phyloP scores from a whole-genome alignment of 768 basidiomycete genomes.

The Rhizopogon vulgaris region DNA sequence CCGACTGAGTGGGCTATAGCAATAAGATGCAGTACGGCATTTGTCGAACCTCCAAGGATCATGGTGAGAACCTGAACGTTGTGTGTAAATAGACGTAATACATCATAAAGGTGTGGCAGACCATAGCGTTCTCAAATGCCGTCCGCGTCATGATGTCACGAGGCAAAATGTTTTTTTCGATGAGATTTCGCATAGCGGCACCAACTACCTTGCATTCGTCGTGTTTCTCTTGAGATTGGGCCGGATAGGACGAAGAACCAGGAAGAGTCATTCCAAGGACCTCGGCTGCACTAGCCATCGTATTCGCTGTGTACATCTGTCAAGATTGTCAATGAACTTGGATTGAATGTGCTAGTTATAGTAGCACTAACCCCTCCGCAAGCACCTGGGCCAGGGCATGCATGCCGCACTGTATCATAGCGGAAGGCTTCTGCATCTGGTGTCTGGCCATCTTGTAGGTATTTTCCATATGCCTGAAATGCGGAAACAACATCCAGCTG shows the following conservation, averaged over 20 bases:
- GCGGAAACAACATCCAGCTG: constrained; percentile 94
- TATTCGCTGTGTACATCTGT: constrained; percentile 97
- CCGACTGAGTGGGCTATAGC: constrained; percentile 96
- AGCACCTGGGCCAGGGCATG: constrained; percentile 96
- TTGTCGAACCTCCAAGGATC: constrained; percentile 96
- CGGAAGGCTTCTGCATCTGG: constrained; percentile 75
- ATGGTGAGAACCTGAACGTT: constrained; percentile 77
- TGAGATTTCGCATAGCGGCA: constrained; percentile 74
- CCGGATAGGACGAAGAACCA: constrained; percentile 96
- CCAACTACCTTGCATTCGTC: constrained; percentile 81
- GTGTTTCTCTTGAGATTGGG: constrained; percentile 84
- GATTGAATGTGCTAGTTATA: background rate
- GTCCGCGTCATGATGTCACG: constrained; percentile 94
- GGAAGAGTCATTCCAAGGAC: constrained; percentile 94
- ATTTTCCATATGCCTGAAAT: constrained; percentile 97
- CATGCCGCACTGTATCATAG: constrained; percentile 82
- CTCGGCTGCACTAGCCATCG: constrained; percentile 95
- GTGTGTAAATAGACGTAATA: background rate
- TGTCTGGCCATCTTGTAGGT: constrained; percentile 84
- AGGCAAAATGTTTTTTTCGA: constrained; percentile 89
- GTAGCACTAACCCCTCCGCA: constrained; percentile 82
- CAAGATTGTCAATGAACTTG: constrained; percentile 1
- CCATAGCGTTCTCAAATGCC: constrained; percentile 98
- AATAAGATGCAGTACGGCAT: constrained; percentile 94
- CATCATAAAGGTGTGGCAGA: constrained; percentile 24